Conservation (phyloP, 495 filamentous ascomycete species). For the Endocarpon pusillum region DNA sequence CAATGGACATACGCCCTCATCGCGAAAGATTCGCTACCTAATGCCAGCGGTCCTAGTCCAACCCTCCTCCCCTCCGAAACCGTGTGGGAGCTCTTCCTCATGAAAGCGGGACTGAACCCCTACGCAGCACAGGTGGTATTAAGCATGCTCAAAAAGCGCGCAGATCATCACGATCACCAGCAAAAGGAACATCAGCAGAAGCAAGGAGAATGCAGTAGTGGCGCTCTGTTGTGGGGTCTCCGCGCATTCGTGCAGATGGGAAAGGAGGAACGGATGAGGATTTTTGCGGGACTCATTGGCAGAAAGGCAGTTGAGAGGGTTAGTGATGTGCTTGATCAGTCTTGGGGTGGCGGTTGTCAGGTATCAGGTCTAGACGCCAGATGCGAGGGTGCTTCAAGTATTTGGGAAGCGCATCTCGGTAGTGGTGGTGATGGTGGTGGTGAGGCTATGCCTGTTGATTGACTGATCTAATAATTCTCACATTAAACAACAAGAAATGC, state of each 20-base stretch:
- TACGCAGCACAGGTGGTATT: constrained; percentile 63
- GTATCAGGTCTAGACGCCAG: not conserved
- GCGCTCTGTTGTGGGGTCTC: not conserved
- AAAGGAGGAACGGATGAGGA: not conserved
- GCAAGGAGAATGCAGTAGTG: not conserved
- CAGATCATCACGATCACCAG: not conserved
- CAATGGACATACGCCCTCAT: too few species aligned
- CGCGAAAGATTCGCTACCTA: too few species aligned
- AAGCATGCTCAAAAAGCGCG: constrained; percentile 4
- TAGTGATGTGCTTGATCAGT: not conserved
- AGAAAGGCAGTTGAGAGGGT: not conserved
- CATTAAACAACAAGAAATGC: not conserved
- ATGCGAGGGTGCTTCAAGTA: not conserved
- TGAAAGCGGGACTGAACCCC: constrained; percentile 58
- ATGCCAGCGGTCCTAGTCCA: too few species aligned
- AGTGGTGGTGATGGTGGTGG: too few species aligned
- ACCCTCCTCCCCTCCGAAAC: too few species aligned
- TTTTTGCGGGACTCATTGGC: not conserved
- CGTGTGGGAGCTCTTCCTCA: constrained; percentile 58
- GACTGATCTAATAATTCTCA: too few species aligned
- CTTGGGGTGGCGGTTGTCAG: not conserved
- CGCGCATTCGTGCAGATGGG: not conserved
- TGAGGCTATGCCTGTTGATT: too few species aligned
- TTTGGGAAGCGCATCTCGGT: not conserved
- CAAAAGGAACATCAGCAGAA: not conserved